Evolutionary conservation across 176 grass and related monocot species (phyloP).

Genomic region (Puccinellia tenuiflora): DNA sequence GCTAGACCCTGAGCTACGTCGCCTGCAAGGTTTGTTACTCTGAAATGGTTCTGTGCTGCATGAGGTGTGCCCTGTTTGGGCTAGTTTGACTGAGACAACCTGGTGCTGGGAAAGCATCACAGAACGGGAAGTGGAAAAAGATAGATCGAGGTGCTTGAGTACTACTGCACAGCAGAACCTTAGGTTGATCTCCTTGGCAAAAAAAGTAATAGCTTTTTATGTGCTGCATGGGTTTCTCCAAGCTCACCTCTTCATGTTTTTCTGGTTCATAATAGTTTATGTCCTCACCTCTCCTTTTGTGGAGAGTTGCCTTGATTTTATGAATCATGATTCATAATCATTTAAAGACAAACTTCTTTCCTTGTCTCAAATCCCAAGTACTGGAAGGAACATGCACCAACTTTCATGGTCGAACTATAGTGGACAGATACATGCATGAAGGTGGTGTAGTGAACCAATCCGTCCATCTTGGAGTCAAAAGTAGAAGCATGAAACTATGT

Average conservation of each 20-base stretch:
- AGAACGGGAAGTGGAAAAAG: background rate
- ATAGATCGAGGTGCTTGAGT: background rate
- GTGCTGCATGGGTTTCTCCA: background rate
- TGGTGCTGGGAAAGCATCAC: background rate
- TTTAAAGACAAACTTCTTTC: conserved; percentile 7
- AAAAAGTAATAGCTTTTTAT: background rate
- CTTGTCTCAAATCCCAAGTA: conserved; percentile 23
- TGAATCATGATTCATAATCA: conserved; percentile 3
- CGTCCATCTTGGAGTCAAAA: background rate
- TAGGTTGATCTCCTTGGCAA: conserved; percentile 8
- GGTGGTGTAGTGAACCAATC: background rate
- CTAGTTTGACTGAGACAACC: conserved; percentile 37
- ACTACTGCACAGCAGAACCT: background rate
- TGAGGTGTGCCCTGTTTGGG: background rate
- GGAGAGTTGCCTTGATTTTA: conserved; percentile 5
- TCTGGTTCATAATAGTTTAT: background rate
- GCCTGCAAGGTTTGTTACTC: conserved; percentile 18
- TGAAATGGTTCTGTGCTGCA: conserved; percentile 28
- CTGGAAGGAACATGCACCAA: conserved; percentile 7
- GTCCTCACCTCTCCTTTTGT: conserved; percentile 2
- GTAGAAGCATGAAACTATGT: background rate
- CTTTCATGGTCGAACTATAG: conserved; percentile 8
- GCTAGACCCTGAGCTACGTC: background rate
- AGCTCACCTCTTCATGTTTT: background rate
- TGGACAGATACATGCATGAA: background rate